These are phyloP conservation scores for Yarrowia sp. DNA, from an alignment of 805 yeast species.

Conservation along the genomic window DNA sequence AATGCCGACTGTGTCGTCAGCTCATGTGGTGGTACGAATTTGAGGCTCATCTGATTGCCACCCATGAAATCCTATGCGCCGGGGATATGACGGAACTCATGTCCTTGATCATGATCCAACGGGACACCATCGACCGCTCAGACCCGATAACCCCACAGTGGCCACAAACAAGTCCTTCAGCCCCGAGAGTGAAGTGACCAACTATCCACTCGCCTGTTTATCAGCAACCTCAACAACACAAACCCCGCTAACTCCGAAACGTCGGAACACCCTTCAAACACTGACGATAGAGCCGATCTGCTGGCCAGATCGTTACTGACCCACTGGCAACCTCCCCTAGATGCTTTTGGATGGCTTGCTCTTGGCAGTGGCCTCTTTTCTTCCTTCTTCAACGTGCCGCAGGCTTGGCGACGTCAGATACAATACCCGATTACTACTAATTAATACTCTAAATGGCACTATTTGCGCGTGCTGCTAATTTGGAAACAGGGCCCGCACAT, in stretches of 20 bases:
- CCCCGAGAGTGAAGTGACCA: background rate
- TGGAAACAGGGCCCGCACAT: background rate
- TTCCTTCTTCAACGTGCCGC: background rate
- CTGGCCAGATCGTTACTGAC: background rate
- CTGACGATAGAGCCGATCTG: background rate
- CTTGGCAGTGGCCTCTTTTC: background rate
- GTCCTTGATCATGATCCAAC: background rate
- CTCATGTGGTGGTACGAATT: conserved; percentile 21
- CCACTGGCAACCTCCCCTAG: background rate
- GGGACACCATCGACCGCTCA: background rate
- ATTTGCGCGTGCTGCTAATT: background rate
- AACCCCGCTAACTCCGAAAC: background rate
- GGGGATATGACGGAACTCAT: conserved; percentile 4
- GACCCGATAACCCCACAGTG: background rate
- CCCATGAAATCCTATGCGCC: conserved; percentile 13
- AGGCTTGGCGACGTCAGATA: background rate
- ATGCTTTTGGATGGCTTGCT: background rate
- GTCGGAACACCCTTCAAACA: background rate
- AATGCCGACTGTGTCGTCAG: conserved; percentile 2
- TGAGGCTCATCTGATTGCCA: conserved; percentile 14
- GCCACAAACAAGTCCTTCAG: background rate
- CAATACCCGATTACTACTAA: background rate
- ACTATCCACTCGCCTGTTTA: background rate
- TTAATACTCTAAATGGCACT: background rate
- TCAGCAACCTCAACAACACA: background rate